Base-by-base conservation (phyloP, 2,329 filamentous ascomycete genomes). In the Sporothrix globosa region DNA sequence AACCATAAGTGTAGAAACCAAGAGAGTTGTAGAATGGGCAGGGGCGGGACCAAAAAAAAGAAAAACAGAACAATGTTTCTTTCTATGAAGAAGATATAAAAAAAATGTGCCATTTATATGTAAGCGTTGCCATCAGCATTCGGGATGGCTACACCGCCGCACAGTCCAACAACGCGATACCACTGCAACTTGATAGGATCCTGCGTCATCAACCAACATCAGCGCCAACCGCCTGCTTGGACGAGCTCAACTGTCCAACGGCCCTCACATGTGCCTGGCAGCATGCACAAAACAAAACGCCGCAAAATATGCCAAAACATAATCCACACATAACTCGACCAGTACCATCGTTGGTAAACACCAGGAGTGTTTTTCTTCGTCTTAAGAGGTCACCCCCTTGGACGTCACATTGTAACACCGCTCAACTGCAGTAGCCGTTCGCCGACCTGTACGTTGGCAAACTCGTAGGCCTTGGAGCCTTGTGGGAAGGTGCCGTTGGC, bases 401-500 rank as follows among this genome's bases (percentile, higher is more conserved):
- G 41, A 13, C 34, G 19, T 17, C 41, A 69, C 63, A 63, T 41
- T 27, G 41, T 2, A 7, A 72, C 63, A 5, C 70, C 70, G 27
- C 24, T 56, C 58, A 72, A 66, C 76, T 87, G 84, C 75, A 90
- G 79, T 66, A 90, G 79, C 41, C 84, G 82, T 77, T 90, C 85
- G 50, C 88, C 88, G 48, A 84, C 87, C 71, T 83, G 83, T 58
- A 89, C 78, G 77, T 90, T 90, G 72, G 88, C 87, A 75, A 87
- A 88, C 72, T 88, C 86, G 76, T 89, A 90, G 2, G 87, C 88
- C 80, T 88, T 90, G 54, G 87, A 90, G 73, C 92, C 91, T 14
- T 88, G 87, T 1, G 93, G 93, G 75, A 98, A 91, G 34, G 94
- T 92, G 71, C 94, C 93, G 77, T 95, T 95, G 73, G 90, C 90